Base-by-base conservation (phyloP, 306 rosid genomes). In the Cicer chorassanicum region DNA sequence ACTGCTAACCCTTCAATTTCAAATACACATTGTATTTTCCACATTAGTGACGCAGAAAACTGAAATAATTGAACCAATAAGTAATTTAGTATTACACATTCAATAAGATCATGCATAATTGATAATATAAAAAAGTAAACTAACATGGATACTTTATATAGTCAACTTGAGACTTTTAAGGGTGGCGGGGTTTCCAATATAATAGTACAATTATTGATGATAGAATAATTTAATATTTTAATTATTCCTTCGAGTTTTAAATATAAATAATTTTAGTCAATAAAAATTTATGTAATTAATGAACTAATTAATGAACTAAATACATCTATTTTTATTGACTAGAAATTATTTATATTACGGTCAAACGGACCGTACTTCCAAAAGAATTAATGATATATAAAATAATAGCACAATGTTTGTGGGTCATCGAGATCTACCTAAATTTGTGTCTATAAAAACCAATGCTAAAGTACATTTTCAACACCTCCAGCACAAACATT, bases 381-480 rank as follows among this genome's bases (percentile, higher is more conserved):
- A 12, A n/a, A 59, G 7, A 59, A 29, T 29, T 59, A 4, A 29
- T 59, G 9, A 41, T 41, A 8, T 7, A 41, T 6, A 59, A 9
- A 41, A 41, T 15, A 64, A 15, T 15, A 40, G 1, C 13, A 62
- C 7, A 2, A 5, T 29, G 8, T 18, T 15, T 0, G 45, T 6
- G 8, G 4, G 50, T 50, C 12, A 65, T 7, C 42, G 4, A 83
- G 73, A 74, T 80, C 69, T 44, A 81, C 78, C 76, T 75, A 12
- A 13, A 0, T 65, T 8, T 7, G 34, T 4, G 44, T 13, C 38
- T 65, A 80, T 75, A 83, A 65, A 75, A 65, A 9, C 2, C 7
- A 34, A 45, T 10, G 74, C 14, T 16, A 36, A 53, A 69, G 1
- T 40, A 6, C 19, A 34, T 63, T 0, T 81, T 69, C 45, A 69